Base-by-base conservation (phyloP, 2,329 filamentous ascomycete species). In the Plenodomus tracheiphilus region DNA sequence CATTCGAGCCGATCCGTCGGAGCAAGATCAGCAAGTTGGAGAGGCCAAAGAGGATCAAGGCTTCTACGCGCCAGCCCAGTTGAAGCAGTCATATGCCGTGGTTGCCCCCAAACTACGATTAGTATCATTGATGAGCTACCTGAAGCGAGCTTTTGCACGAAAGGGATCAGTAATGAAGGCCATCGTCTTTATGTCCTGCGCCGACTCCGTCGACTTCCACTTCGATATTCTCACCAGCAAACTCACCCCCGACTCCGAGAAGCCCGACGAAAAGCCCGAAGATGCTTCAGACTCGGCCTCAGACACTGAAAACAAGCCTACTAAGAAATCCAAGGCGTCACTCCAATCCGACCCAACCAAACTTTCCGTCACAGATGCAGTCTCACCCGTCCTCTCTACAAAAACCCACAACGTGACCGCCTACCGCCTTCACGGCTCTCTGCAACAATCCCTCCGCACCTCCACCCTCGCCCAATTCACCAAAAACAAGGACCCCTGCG, bases 131-230 rank as follows among this genome's bases (percentile, higher is more conserved):
- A 85, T 91, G 20, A 87, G 90, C 1, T 83, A 92, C 25, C 78
- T 99, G 48, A 95, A 93, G 69, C 86, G 91, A 16, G 86, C 91
- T 0, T 97, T 99, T 71, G 86, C 90, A 48, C 83, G 92, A 16
- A 89, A 88, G 71, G 93, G 91, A 0, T 91, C 90, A 1, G 89
- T 96, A 16, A 97, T 96, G 89, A 97, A 99, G 73, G 89, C 88
- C 18, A 97, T 99, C 52, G 81, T 99, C 30, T 99, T 99, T 75
- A 89, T 99, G 41, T 96, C 93, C 10, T 99, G 94, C 65, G 92
- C 94, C 17, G 94, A 99, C 70, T 94, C 91, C 1, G 94, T 97
- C 50, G 91, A 99, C 69, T 99, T 97, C 64, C 93, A 97, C 71
- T 97, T 91, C 69, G 88, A 95, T 52, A 77, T 96, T 2, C 83